Evolutionary conservation across 305 asterid species (phyloP), one percentile per base, ranked within the genome.

Genomic region (Stenogyne calaminthoides): DNA sequence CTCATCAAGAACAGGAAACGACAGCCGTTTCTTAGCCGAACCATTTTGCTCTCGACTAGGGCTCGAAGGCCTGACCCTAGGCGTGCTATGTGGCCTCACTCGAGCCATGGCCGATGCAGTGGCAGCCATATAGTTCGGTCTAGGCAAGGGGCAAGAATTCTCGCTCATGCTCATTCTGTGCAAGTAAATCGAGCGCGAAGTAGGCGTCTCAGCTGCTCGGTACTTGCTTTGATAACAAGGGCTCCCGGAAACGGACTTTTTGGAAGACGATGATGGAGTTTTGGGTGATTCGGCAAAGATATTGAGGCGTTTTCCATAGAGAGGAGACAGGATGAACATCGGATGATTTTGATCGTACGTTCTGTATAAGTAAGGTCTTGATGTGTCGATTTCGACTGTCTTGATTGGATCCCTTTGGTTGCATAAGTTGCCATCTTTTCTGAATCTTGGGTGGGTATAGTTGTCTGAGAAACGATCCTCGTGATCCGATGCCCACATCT

Each of bases 81-180:
- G 95, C 56, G 88, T 77, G 77, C 96, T 89, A 0, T 71, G 75
- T 14, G 97, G 83, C 61, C 89, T 87, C 11, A 82, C 84, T 46
- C 97, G 81, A 1, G 96, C 98, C 72, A 68, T 82, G 40, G 97
- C 91, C 36, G 97, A 89, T 59, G 84, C 93, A 11, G 97, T 93
- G 47, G 90, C 83, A 0, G 89, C 88, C 98, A 93, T 91, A 42
- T 91, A 93, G 70, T 80, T 86, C 2, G 97, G 98, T 66, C 63
- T 71, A 32, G 84, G 56, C 60, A 70, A 72, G 2, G 80, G 69
- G 73, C 64, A 72, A 8, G 84, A 77, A 15, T 80, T 82, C 16
- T 77, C 81, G 3, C 86, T 58, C 51, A 58, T 36, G 58, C 83
- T 81, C 76, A 46, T 67, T 66, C 85, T 66, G 67, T 72, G 85